Conservation (phyloP, 176 grass and related monocot genomes). For the Eremochloa ophiuroides region DNA sequence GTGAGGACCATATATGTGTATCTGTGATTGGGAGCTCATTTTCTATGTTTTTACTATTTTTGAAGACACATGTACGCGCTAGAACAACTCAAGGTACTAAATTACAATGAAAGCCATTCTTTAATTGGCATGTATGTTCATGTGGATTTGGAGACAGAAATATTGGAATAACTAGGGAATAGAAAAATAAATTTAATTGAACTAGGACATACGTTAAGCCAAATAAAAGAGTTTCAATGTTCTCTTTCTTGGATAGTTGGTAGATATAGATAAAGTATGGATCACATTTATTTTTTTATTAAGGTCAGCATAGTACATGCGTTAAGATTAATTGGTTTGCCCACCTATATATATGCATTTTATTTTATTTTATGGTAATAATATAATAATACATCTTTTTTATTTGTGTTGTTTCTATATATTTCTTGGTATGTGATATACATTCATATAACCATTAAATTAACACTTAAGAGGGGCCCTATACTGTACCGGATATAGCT, state of each 20-base stretch:
- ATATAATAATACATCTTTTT: no score
- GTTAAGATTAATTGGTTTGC: neutral
- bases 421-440: neutral
- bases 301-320: neutral
- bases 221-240: neutral
- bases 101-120: neutral
- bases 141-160: constrained; percentile 22
- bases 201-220: constrained; percentile 5
- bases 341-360: neutral
- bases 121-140: neutral
- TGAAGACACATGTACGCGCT: neutral
- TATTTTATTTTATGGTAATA: neutral
- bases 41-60: neutral
- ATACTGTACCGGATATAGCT: neutral
- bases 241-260: neutral
- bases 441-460: no score
- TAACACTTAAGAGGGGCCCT: neutral
- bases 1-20: neutral
- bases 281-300: neutral
- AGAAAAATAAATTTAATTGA: constrained; percentile 29
- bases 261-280: neutral
- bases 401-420: neutral
- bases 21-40: neutral
- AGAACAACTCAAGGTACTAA: neutral
- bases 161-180: neutral